Base-by-base conservation (phyloP, 352 stramenopile genomes). In the Ophiocytium majus region DNA sequence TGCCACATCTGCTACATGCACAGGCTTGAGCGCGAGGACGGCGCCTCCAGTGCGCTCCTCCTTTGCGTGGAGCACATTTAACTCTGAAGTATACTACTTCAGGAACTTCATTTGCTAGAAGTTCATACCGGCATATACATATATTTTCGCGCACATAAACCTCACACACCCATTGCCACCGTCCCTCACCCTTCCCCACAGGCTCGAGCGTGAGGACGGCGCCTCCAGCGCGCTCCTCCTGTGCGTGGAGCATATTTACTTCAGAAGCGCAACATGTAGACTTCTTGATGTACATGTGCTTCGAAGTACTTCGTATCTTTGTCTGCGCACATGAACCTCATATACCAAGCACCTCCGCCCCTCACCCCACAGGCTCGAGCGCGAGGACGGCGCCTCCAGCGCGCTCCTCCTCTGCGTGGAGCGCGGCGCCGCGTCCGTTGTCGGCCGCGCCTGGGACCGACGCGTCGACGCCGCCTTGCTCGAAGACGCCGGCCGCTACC, bases 381-480 rank as follows among this genome's bases (percentile, higher is more conserved):
- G 66, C 5, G 66, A 78, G 14, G 66, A 78, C 32, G 66, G 66
- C 66, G 66, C 66, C 32, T 78, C 66, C 35, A 78, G 66, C 19
- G 43, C 79, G 31, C 66, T 89, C 1, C 57, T 89, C 0, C 66
- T 89, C 57, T 80, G 63, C 28, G 64, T 91, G 14, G 89, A 91
- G 64, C 43, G 57, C 0, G 89, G 88, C 34, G 92, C 92, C 64
- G 79, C 89, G 28, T 79, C 89, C 17, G 88, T 95, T 28, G 90
- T 95, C 63, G 92, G 92, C 5, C 91, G 89, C 0, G 90, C 90
- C 17, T 96, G 93, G 92, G 92, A 94, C 84, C 86, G 85, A 35
- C 89, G 90, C 57, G 85, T 96, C 10, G 92, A 95, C 79, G 37
- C 78, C 33, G 85, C 88, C 50, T 88, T 96, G 19, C 86, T 95